A percentile compares a stretch with the other conserved stretches of the same genome.
Conservation (phyloP, 2,329 filamentous ascomycete species). For the Aspergillus candidus region DNA sequence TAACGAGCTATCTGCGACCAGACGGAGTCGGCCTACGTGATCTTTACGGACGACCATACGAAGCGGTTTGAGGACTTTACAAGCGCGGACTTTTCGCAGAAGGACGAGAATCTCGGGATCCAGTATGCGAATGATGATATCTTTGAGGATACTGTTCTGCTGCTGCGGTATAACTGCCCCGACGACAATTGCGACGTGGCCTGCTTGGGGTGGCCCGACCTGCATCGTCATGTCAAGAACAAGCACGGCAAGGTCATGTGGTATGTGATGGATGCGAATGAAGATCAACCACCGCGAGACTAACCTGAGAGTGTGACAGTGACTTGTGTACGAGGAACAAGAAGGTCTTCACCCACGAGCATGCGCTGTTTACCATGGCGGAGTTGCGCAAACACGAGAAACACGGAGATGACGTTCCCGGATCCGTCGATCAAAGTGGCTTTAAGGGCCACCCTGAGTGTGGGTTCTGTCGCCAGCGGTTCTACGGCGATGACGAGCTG, state of each 20-base stretch:
- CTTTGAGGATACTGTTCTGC: constrained; percentile 78
- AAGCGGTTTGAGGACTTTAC: constrained; percentile 84
- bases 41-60: constrained; percentile 79
- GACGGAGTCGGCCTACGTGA: constrained; percentile 58
- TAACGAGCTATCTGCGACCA: constrained; percentile 15
- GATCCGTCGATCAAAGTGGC: constrained; percentile 83
- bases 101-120: constrained; percentile 83
- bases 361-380: constrained; percentile 77
- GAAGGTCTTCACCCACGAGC: constrained; percentile 97
- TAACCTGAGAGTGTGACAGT: constrained; percentile 33
- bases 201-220: constrained; percentile 71
- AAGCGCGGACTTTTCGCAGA: constrained; percentile 64
- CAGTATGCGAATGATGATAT: constrained; percentile 85
- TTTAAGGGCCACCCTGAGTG: constrained; percentile 96
- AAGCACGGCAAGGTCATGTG: constrained; percentile 83
- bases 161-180: constrained; percentile 92
- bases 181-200: constrained; percentile 78
- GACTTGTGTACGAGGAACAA: constrained; percentile 91
- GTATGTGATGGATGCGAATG: constrained; percentile 34
- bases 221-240: constrained; percentile 74
- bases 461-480: constrained; percentile 82
- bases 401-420: constrained; percentile 83
- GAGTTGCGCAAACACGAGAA: constrained; percentile 84
- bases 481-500: constrained; percentile 93
- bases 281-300: neutral